Base-by-base conservation (phyloP, 1,139 yeast species). In the Saccharomyces hybrid region DNA sequence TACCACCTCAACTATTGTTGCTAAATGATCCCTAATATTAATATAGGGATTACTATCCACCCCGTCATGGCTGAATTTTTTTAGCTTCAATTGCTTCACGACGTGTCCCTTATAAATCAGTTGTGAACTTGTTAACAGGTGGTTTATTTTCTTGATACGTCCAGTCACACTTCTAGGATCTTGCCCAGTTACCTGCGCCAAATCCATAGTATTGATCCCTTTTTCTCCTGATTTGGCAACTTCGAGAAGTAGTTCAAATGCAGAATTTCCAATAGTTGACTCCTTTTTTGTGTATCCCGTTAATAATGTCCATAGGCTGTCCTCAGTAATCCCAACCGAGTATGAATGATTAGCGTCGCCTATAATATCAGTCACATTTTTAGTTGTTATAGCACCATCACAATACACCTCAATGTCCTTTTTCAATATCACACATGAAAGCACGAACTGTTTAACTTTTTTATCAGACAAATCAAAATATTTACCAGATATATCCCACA, bases 111-210 rank as follows among this genome's bases (percentile, higher is more conserved):
- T 68, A 42, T 68, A 71, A 31, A 78, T 71, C 55, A 78, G 60
- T 48, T 68, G 71, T 59, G 66, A 71, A 59, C 77, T 80, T 26
- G 70, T 70, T 4, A 84, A 78, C 26, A 82, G 68, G 23, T 80
- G 69, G 4, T 61, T 81, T 31, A 85, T 68, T 51, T 77, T 76
- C 60, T 79, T 81, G 53, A 84, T 72, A 60, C 93, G 74, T 1
- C 82, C 75, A 0, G 90, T 83, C 46, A 84, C 72, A 53, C 90
- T 84, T 57, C 91, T 74, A n/a, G 84, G 80, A 63, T 85, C 93
- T 67, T 85, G 93, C 5, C 79, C 79, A 0, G 89, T 80, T 14
- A 71, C 73, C 47, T 73, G 73, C 5, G 82, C 78, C 56, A 85
- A 70, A 29, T 80, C 81, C 32, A 81, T 73, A 0, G 90, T 79